Base-by-base conservation (phyloP, 306 rosid genomes). In the Biancaea sappan region DNA sequence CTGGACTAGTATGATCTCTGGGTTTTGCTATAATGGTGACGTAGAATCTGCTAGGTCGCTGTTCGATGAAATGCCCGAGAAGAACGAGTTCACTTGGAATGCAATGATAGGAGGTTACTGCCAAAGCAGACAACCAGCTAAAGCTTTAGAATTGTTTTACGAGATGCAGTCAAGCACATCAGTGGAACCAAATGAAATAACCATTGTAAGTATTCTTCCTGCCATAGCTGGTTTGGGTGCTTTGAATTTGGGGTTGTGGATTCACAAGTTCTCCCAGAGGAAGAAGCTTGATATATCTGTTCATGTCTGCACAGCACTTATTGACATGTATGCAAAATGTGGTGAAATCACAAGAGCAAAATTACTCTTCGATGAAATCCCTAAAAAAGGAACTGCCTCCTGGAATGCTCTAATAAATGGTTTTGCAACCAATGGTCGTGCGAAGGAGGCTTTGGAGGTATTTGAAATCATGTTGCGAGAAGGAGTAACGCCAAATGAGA, bases 341-440 rank as follows among this genome's bases (percentile, higher is more conserved):
- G 91, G 97, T 12, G 93, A 89, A 66, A 79, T 80, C 25, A 47
- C 6, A 15, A 82, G 62, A 77, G 93, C 91, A 3, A 86, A 69
- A 73, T 69, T 24, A 44, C 61, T 86, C 46, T 91, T 89, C 34
- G 79, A 81, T 29, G 77, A 47, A 74, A 87, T 80, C 75, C 66
- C 75, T 59, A 75, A 77, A 68, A 89, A 77, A 43, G 90, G 75
- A 81, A 82, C 78, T 0, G 75, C 87, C 82, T 75, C 88, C 6
- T 92, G 93, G 96, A 92, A 92, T 88, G 96, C 97, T 43, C 50
- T 89, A 81, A 89, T 92, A 71, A 81, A 86, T 57, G 93, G 96
- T 38, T 85, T 83, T 58, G 97, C 96, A 18, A 73, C 88, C 68
- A 91, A 91, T 63, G 97, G 93, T 34, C 4, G 72, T 78, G 92